These are phyloP conservation scores for Chaetomiaceae sp. DNA, from an alignment of 2,329 filamentous ascomycete species.

Conservation along the genomic window DNA sequence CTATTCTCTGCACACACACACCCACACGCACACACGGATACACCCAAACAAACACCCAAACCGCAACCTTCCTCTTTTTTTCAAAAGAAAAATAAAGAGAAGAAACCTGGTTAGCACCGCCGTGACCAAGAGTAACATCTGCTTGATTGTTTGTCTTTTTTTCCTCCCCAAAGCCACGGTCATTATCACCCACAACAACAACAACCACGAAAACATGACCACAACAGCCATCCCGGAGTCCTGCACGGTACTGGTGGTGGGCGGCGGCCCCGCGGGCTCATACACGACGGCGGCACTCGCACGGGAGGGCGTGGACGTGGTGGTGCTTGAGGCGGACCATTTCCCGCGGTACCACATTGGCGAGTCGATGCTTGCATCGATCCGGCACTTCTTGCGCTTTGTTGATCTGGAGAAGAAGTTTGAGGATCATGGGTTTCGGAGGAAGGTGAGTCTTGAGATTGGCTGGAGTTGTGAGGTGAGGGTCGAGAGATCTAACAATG, in stretches of 20 bases:
- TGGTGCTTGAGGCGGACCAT: constrained; percentile 41
- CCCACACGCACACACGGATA: no score
- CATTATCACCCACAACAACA: no score
- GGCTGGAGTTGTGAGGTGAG: not conserved
- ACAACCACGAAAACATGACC: no score
- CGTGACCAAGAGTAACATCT: no score
- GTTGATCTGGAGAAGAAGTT: constrained; percentile 40
- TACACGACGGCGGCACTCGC: constrained; percentile 40
- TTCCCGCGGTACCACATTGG: constrained; percentile 34
- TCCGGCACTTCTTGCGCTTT: constrained; percentile 41
- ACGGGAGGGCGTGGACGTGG: constrained; percentile 40
- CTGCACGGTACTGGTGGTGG: constrained; percentile 38
- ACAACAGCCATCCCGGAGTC: constrained; percentile 25
- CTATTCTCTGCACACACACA: no score
- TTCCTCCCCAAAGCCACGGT: no score
- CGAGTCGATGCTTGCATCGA: constrained; percentile 35
- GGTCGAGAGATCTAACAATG: not conserved
- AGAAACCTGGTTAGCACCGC: no score
- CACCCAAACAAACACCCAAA: no score
- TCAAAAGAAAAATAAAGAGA: no score
- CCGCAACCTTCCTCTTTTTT: no score
- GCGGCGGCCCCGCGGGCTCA: constrained; percentile 43
- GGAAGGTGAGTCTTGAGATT: constrained; percentile 22
- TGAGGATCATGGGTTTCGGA: constrained; percentile 36
- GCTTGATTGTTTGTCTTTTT: no score